phyloP scores from a whole-genome alignment of 2,329 filamentous ascomycete species.

The Cladophialophora bantiana region DNA sequence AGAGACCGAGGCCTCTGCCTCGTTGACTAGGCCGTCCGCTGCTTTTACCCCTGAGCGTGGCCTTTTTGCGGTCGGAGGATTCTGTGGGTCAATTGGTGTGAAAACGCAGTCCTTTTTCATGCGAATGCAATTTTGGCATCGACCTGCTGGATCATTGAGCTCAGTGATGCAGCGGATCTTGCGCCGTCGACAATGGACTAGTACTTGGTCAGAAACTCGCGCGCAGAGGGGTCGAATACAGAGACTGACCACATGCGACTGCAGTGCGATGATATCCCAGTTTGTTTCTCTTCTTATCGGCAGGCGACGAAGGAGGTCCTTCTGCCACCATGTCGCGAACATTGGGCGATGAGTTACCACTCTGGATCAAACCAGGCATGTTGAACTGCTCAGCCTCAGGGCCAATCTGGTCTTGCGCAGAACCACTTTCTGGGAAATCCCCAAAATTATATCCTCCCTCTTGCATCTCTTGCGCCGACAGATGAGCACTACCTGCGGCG shows the following conservation, averaged over 20 bases:
- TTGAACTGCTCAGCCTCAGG: conserved; percentile 18
- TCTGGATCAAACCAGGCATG: conserved; percentile 44
- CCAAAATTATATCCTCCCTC: conserved; percentile 27
- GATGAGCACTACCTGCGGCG: conserved; percentile 12
- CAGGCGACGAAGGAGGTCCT: conserved; percentile 49
- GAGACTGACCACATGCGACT: conserved; percentile 87
- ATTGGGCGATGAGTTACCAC: conserved; percentile 57
- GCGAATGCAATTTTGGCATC: conserved; percentile 91
- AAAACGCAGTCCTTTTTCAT: conserved; percentile 95
- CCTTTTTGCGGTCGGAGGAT: conserved; percentile 59
- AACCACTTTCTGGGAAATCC: conserved; percentile 9
- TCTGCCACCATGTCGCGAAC: conserved; percentile 51
- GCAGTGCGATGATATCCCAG: conserved; percentile 94
- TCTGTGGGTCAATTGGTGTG: conserved; percentile 80
- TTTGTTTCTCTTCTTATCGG: conserved; percentile 82
- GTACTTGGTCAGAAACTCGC: conserved; percentile 32
- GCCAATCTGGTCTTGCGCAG: conserved; percentile 12
- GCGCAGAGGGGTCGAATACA: background rate
- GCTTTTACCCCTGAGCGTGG: conserved; percentile 53
- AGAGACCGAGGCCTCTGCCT: conserved; percentile 55
- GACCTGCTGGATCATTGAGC: conserved; percentile 72
- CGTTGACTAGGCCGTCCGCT: conserved; percentile 50
- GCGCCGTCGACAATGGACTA: conserved; percentile 88
- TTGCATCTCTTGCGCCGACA: conserved; percentile 26
- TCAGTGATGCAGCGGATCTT: conserved; percentile 91